phyloP scores from a whole-genome alignment of 345 rosid genomes.

The Stellera chamaejasme region DNA sequence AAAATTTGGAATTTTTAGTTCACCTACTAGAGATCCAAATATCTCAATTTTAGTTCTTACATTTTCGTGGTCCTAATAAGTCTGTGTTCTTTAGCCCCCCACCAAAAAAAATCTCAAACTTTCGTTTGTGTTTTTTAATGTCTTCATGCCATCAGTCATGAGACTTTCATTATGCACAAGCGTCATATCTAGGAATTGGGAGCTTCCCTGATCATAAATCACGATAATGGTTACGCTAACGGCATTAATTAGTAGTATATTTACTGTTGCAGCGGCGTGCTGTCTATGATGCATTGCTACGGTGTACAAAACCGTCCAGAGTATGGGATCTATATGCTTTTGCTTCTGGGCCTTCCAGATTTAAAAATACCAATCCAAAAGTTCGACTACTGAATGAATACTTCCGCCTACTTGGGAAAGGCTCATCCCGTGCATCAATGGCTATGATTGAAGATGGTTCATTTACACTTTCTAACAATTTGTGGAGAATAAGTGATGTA shows the following conservation, averaged over 20 bases:
- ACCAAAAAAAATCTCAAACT: too few relatives aligned
- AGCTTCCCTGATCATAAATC: neutral
- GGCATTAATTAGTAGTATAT: neutral
- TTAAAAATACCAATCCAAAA: constrained; percentile 59
- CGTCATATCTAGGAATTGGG: neutral
- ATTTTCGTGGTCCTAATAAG: too few relatives aligned
- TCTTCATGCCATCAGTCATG: too few relatives aligned
- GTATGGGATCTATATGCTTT: constrained; percentile 86
- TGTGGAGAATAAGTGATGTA: constrained; percentile 78
- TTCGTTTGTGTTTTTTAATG: too few relatives aligned
- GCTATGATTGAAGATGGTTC: constrained; percentile 61
- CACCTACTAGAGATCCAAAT: too few relatives aligned
- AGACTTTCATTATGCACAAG: too few relatives aligned
- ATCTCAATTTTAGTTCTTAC: too few relatives aligned
- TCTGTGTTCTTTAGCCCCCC: too few relatives aligned
- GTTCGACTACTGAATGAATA: constrained; percentile 85
- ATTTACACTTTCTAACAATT: constrained; percentile 60
- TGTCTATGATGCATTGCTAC: constrained; percentile 52
- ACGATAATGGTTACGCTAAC: too few relatives aligned
- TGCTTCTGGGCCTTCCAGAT: constrained; percentile 69
- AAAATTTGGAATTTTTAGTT: too few relatives aligned
- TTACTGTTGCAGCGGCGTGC: constrained; percentile 56
- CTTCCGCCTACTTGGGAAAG: constrained; percentile 78
- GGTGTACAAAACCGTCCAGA: constrained; percentile 55
- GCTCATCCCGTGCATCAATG: constrained; percentile 50